phyloP scores from a whole-genome alignment of 148 eudicot species.

The Polygonum aviculare region DNA sequence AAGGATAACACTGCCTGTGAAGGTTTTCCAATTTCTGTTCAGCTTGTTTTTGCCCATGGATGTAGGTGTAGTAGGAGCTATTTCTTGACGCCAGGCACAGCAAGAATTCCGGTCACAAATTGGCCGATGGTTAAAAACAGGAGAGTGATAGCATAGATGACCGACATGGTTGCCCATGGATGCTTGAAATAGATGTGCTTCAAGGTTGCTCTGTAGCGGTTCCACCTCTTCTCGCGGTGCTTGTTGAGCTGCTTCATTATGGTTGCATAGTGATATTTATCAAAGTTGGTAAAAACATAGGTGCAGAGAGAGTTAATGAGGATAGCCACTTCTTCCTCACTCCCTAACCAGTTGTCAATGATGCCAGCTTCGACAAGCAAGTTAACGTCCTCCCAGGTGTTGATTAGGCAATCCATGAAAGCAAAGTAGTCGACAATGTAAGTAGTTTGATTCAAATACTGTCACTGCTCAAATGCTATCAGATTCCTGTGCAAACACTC shows the following conservation, averaged over 20 bases:
- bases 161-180: conserved; percentile 27
- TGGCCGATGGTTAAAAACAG: conserved; percentile 14
- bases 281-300: conserved; percentile 7
- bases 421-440: conserved; percentile 31
- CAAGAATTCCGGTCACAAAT: background rate
- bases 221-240: conserved; percentile 13
- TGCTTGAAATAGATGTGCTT: background rate
- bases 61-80: too few relatives aligned
- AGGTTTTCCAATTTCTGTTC: too few relatives aligned
- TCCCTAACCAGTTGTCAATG: conserved; percentile 30
- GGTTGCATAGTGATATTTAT: conserved; percentile 16
- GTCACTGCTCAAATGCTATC: conserved; percentile 35
- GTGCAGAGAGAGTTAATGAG: conserved; percentile 20
- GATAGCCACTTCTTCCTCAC: conserved; percentile 18
- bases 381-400: conserved; percentile 30
- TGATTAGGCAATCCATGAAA: conserved; percentile 27
- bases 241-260: conserved; percentile 12
- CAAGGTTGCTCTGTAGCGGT: conserved; percentile 22
- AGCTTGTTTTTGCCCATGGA: too few relatives aligned
- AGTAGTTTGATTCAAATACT: background rate
- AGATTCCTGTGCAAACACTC: conserved; percentile 23
- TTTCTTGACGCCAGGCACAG: background rate
- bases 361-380: conserved; percentile 22
- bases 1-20: too few relatives aligned
- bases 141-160: conserved; percentile 18